These are phyloP conservation scores for Penicillium sp. DNA, from an alignment of 2,329 filamentous ascomycete species.

Conservation along the genomic window DNA sequence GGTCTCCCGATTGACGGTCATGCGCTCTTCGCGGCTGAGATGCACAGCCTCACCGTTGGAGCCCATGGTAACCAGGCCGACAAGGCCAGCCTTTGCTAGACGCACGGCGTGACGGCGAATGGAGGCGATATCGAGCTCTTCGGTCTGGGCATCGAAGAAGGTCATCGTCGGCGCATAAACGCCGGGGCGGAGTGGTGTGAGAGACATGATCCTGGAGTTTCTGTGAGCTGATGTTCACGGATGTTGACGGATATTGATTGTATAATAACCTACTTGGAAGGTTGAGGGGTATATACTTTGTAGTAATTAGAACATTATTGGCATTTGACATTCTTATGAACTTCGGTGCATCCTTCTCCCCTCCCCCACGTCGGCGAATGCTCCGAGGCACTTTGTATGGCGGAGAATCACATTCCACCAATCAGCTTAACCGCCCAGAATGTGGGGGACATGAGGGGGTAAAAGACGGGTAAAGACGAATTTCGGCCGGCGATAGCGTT, in stretches of 20 bases:
- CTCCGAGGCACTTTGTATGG: conserved; percentile 20
- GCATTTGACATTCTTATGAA: conserved; percentile 6
- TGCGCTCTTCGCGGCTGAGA: conserved; percentile 73
- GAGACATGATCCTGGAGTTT: conserved; percentile 29
- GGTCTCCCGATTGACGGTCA: conserved; percentile 71
- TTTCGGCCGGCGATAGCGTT: neutral
- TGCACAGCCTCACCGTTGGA: conserved; percentile 90
- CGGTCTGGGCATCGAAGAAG: conserved; percentile 80
- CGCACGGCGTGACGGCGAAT: conserved; percentile 80
- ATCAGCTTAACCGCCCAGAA: conserved; percentile 4
- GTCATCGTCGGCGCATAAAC: conserved; percentile 90
- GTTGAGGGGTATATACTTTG: neutral
- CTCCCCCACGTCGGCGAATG: conserved; percentile 26
- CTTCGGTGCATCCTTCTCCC: neutral
- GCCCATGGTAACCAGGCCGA: conserved; percentile 80
- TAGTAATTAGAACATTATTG: neutral
- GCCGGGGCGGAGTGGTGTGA: conserved; percentile 68
- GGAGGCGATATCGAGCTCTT: conserved; percentile 76
- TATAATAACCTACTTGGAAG: neutral
- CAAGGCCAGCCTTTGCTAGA: conserved; percentile 72
- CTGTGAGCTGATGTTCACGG: neutral
- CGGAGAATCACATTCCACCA: conserved; percentile 24
- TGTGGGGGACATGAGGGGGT: conserved; percentile 21
- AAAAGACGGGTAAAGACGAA: neutral
- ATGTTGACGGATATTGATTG: neutral